Base-by-base conservation (phyloP, 2,329 filamentous ascomycete species). In the Neofusicoccum sp. region DNA sequence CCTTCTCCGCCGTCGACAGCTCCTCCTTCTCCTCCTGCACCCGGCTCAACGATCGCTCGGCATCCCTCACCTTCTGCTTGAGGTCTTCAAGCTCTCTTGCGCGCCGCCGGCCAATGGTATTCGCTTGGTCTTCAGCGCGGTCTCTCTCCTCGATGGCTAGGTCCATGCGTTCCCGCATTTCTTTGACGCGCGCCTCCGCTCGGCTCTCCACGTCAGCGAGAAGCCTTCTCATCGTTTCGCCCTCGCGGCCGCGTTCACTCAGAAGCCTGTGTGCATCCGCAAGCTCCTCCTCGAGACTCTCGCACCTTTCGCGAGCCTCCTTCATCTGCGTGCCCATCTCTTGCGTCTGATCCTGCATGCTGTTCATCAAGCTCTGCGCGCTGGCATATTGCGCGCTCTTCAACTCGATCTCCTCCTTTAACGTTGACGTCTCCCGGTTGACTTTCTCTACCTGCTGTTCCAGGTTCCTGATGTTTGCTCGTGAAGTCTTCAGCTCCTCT, bases 131-230 rank as follows among this genome's bases (percentile, higher is more conserved):
- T 75, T 99, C 93, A 2, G 92, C 88, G 2, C 91, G 86, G 72
- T 99, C 95, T 16, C 95, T 86, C 74, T 99, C 95, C 72, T 97
- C 93, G n/a, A 96, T 84, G 0, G 93, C 93, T 1, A 90, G 82
- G 69, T 98, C 93, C 82, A 98, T 88, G 2, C 89, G 86, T 61
- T 91, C 87, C 58, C 91, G 89, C 87, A 96, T 95, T 65, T 98
- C 93, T 30, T 91, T 87, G 16, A 96, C 85, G 69, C 91, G 90
- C 63, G 81, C 80, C 65, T 98, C 93, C 1, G 93, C 87, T 8
- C 90, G 84, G 62, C 89, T 86, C 72, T 98, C 91, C 7, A 93
- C 90, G 65, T 98, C 93, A 14, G 88, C 88, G 11, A 99, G 80
- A 62, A 98, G 82, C 51, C 92, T 83, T 34, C 95, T 86, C 93